Percentiles rank a stretch among this genome's conserved stretches.
phyloP scores from a whole-genome alignment of 768 basidiomycete genomes.

The Austroboletus festivus region DNA sequence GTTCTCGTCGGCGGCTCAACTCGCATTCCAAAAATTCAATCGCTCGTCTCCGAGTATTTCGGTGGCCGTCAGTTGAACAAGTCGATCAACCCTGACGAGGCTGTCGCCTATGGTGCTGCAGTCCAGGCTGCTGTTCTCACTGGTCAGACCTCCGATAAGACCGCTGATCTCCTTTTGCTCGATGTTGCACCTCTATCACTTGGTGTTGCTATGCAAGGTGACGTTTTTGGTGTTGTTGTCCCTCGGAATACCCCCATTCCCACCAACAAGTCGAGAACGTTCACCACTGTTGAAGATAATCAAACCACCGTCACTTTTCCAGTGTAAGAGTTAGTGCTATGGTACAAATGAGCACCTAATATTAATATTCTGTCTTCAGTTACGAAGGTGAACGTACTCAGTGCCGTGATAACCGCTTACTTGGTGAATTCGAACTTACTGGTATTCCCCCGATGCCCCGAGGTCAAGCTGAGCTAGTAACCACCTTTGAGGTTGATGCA shows the following conservation, averaged over 20 bases:
- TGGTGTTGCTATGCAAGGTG: constrained; percentile 99
- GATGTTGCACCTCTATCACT: constrained; percentile 98
- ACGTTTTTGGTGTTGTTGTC: constrained; percentile 99
- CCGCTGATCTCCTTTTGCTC: constrained; percentile 95
- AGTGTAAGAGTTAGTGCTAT: constrained; percentile 52
- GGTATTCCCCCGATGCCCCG: constrained; percentile 99
- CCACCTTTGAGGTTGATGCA: constrained; percentile 99
- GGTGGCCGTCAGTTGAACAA: constrained; percentile 98
- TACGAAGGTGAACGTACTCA: constrained; percentile 99
- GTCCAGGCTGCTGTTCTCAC: constrained; percentile 99
- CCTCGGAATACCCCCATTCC: constrained; percentile 99
- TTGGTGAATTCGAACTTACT: constrained; percentile 98
- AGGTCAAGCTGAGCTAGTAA: constrained; percentile 98
- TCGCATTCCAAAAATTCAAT: constrained; percentile 99
- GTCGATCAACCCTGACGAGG: constrained; percentile 99
- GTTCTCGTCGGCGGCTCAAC: constrained; percentile 99
- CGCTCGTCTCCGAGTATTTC: constrained; percentile 98
- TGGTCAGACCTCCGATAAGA: constrained; percentile 98
- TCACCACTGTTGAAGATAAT: constrained; percentile 99
- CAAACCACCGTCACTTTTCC: constrained; percentile 99
- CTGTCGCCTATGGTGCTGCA: constrained; percentile 98
- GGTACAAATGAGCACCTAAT: not conserved
- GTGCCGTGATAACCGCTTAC: constrained; percentile 97
- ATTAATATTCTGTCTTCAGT: constrained; percentile 32
- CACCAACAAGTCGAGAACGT: constrained; percentile 97